These are phyloP conservation scores for Samsoniella hepiali DNA, from an alignment of 2,329 filamentous ascomycete species.

Conservation along the genomic window DNA sequence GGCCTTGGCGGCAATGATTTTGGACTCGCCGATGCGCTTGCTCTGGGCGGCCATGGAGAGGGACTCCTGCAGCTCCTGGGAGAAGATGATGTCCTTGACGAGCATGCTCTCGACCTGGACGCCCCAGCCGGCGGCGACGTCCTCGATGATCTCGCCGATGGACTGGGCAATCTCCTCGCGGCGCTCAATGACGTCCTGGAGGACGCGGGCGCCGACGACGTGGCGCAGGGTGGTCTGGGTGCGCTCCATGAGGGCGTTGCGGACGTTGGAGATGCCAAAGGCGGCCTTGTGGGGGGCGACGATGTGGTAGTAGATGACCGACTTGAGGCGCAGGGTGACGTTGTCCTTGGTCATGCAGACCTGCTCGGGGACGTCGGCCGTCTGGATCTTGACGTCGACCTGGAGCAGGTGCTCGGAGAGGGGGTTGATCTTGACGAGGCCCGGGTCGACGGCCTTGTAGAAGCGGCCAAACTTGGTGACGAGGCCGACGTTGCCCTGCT, in stretches of 20 bases:
- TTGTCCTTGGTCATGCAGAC: constrained; percentile 99
- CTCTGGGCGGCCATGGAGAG: constrained; percentile 97
- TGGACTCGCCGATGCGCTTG: constrained; percentile 97
- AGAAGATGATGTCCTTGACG: constrained; percentile 99
- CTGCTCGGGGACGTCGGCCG: constrained; percentile 93
- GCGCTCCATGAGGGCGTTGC: constrained; percentile 93
- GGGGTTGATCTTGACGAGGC: constrained; percentile 95
- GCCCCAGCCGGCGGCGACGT: constrained; percentile 90
- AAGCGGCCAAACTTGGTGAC: constrained; percentile 95
- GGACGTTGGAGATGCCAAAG: constrained; percentile 92
- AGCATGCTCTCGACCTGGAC: constrained; percentile 97
- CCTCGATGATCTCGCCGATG: constrained; percentile 96
- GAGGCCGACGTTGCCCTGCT: constrained; percentile 90
- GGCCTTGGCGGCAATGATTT: constrained; percentile 94
- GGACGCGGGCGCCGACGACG: constrained; percentile 89
- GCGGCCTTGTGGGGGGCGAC: constrained; percentile 92
- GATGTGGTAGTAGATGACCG: constrained; percentile 99
- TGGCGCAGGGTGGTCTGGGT: constrained; percentile 97
- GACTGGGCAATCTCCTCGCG: constrained; percentile 94
- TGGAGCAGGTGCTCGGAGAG: constrained; percentile 85
- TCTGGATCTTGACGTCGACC: constrained; percentile 99
- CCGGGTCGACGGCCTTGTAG: constrained; percentile 92
- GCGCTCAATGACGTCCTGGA: constrained; percentile 97
- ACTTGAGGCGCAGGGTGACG: constrained; percentile 87
- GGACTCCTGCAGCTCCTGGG: constrained; percentile 89